Conservation (phyloP, 192 early-diverging fungal species). For the Coemansia sp. region DNA sequence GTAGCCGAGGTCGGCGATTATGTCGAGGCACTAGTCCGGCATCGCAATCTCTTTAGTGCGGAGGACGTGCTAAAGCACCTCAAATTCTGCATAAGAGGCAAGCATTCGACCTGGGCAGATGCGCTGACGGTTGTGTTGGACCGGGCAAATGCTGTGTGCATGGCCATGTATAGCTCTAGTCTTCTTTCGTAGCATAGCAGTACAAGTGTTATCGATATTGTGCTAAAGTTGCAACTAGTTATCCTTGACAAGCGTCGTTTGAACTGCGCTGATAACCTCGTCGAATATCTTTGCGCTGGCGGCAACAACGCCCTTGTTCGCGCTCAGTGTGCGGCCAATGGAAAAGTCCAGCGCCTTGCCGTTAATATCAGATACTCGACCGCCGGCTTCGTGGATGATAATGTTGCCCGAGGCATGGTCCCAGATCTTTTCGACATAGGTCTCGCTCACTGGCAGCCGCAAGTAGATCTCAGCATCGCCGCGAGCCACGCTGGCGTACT, state of each 20-base stretch:
- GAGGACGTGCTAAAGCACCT: constrained; percentile 14
- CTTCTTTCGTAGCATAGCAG: constrained; percentile 6
- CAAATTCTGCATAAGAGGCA: constrained; percentile 4
- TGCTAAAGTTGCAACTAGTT: neutral
- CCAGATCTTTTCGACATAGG: constrained; percentile 99
- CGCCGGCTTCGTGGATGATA: constrained; percentile 92
- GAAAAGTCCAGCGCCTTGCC: constrained; percentile 92
- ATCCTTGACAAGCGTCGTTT: constrained; percentile 39
- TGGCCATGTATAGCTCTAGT: constrained; percentile 28
- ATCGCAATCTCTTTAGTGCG: constrained; percentile 20
- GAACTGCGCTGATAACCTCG: constrained; percentile 78
- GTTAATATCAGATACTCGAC: constrained; percentile 79
- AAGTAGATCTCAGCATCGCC: constrained; percentile 96
- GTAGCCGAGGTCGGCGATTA: constrained; percentile 33
- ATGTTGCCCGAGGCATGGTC: constrained; percentile 95
- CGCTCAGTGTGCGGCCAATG: constrained; percentile 75
- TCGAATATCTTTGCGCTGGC: constrained; percentile 74
- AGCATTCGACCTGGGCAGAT: constrained; percentile 9
- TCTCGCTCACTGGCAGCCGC: constrained; percentile 73
- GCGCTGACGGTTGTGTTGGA: constrained; percentile 7
- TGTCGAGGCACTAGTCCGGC: constrained; percentile 27
- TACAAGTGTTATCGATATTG: neutral
- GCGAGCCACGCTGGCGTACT: constrained; percentile 89
- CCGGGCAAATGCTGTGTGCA: constrained; percentile 19
- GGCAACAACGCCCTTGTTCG: constrained; percentile 92